Conservation (phyloP, 2,329 filamentous ascomycete species). For the Colletotrichum echinochloae region DNA sequence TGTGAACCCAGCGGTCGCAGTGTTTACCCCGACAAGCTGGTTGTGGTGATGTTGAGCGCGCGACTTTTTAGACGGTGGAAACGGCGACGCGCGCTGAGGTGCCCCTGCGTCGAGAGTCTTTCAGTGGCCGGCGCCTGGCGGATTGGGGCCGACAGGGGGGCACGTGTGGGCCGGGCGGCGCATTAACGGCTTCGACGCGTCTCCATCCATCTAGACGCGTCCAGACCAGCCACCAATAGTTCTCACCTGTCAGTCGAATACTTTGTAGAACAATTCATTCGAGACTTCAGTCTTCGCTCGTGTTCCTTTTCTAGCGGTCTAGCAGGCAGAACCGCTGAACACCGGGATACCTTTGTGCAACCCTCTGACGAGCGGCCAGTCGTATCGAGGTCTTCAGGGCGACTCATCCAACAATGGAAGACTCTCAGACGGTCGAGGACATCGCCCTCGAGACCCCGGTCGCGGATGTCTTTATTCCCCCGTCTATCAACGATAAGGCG, state of each 20-base stretch:
- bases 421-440: slow-evolving; percentile 53
- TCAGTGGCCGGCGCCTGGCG: slow-evolving; percentile 23
- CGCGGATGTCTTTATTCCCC: slow-evolving; percentile 69
- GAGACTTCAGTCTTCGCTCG: background rate
- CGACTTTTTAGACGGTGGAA: slow-evolving; percentile 29
- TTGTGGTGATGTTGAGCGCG: slow-evolving; percentile 22
- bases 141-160: slow-evolving; percentile 3
- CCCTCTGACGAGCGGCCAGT: too few relatives aligned
- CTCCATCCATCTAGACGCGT: slow-evolving; percentile 43
- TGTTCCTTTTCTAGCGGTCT: background rate
- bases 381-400: background rate
- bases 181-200: slow-evolving; percentile 38
- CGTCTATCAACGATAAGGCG: slow-evolving; percentile 70
- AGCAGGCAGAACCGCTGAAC: too few relatives aligned
- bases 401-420: slow-evolving; percentile 50
- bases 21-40: slow-evolving; percentile 20
- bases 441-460: slow-evolving; percentile 50
- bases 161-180: slow-evolving; percentile 13
- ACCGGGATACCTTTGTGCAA: background rate
- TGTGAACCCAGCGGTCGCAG: slow-evolving; percentile 1
- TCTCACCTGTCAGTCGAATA: background rate
- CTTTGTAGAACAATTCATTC: background rate
- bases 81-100: slow-evolving; percentile 18
- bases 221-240: slow-evolving; percentile 34
- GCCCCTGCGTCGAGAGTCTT: slow-evolving; percentile 14